Conservation (phyloP, 2,329 filamentous ascomycete genomes). For the Ascomycota sp. region DNA sequence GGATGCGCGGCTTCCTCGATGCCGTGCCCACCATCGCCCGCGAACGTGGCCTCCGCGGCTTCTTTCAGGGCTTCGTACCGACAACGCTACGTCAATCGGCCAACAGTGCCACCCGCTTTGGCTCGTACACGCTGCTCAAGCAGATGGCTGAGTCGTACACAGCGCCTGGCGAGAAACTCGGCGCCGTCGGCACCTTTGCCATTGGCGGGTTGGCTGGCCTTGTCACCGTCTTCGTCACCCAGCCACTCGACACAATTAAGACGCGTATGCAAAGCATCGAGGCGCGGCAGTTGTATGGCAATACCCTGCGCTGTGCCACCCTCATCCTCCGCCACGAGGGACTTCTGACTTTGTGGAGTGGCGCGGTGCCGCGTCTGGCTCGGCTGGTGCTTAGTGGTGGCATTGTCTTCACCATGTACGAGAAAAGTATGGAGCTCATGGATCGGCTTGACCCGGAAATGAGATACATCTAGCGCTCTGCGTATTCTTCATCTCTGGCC, state of each 20-base stretch:
- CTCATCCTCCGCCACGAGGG: conserved; percentile 80
- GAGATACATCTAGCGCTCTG: conserved; percentile 43
- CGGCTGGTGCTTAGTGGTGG: conserved; percentile 77
- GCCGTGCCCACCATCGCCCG: conserved; percentile 68
- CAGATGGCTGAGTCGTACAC: conserved; percentile 84
- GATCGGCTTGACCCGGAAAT: conserved; percentile 59
- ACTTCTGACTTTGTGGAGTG: conserved; percentile 77
- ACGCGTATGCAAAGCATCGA: conserved; percentile 95
- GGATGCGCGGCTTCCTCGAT: conserved; percentile 79
- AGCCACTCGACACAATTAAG: conserved; percentile 79
- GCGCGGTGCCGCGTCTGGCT: conserved; percentile 65
- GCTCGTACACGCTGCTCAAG: conserved; percentile 71
- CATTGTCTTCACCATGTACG: conserved; percentile 96
- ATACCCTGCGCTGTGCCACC: conserved; percentile 62
- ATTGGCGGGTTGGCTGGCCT: conserved; percentile 75
- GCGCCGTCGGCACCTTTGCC: conserved; percentile 66
- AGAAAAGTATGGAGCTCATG: conserved; percentile 85
- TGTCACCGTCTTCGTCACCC: conserved; percentile 65
- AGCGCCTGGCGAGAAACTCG: conserved; percentile 83
- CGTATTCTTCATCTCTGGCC: too few relatives aligned
- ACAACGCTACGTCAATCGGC: conserved; percentile 87
- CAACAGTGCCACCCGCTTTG: conserved; percentile 80
- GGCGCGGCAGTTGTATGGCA: conserved; percentile 58
- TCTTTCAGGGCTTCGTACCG: conserved; percentile 91
- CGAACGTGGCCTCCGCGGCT: conserved; percentile 71